Base-by-base conservation (phyloP, 148 eudicot genomes). In the Camellia japonica region DNA sequence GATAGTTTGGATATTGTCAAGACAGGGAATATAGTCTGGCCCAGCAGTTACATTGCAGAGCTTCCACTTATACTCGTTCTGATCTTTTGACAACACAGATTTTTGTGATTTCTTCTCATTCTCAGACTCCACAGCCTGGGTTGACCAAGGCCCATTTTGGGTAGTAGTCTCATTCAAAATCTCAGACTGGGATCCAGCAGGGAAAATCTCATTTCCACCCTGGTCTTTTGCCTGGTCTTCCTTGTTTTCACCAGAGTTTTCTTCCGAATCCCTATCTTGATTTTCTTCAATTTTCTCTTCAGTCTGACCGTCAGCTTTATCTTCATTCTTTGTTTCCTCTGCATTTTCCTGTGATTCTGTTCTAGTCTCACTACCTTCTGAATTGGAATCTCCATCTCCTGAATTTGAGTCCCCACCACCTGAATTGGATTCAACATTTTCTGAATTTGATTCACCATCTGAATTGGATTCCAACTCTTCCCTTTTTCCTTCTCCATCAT, bases 1-100 rank as follows among this genome's bases (percentile, higher is more conserved):
- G n/a, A 92, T 84, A 19, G 90, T 88, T 76, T 80, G 79, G 77
- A 85, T 78, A 82, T 90, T 89, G 74, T 92, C 96, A 49, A 92
- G 92, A 81, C 96, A 92, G 20, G 95, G 95, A 82, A 92, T 92
- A 83, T 92, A 92, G 67, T 92, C 95, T 75, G 92, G 84, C 42
- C 95, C 95, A 46, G 93, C 88, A 81, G 92, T 89, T 15, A 84
- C 89, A 89, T 90, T 92, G 77, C 96, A 89, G 19, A 85, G 52
- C 81, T 85, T 90, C 93, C 93, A 92, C 20, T 73, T 84, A 74
- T 82, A 79, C n/a, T 69, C 79, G 46, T 41, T 77, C 42, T 51
- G 75, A 52, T 80, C 55, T 73, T 68, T 74, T 16, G 68, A 61
- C 47, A 15, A 52, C 20, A 41, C 52, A 71, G 73, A 46, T 43